A percentile compares a stretch with the other conserved stretches of the same genome.
phyloP scores from a whole-genome alignment of 2,329 filamentous ascomycete species.

The Knoxdaviesia capensis region DNA sequence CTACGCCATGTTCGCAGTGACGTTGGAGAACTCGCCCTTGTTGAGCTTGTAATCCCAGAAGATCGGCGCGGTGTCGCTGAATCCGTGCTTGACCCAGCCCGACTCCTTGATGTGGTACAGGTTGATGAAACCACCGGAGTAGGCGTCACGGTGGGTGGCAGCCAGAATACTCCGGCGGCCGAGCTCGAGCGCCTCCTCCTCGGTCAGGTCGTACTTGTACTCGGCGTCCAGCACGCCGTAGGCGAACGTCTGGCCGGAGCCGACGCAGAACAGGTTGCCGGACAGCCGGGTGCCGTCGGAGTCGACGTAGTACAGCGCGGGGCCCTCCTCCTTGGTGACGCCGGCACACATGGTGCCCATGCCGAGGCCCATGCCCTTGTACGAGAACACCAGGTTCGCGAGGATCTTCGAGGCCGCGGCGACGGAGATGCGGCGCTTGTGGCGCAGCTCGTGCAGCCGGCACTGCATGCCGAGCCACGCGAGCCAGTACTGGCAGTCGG shows the following conservation, averaged over 20 bases:
- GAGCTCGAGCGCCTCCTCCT: slow-evolving; percentile 77
- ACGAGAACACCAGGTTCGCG: slow-evolving; percentile 91
- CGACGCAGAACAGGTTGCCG: slow-evolving; percentile 95
- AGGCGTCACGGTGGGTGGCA: slow-evolving; percentile 94
- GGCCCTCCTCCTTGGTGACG: slow-evolving; percentile 86
- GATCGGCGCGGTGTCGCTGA: slow-evolving; percentile 94
- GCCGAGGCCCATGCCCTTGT: slow-evolving; percentile 96
- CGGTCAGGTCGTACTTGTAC: slow-evolving; percentile 75
- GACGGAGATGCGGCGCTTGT: slow-evolving; percentile 97
- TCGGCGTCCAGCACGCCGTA: slow-evolving; percentile 95
- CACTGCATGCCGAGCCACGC: slow-evolving; percentile 98
- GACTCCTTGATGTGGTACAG: slow-evolving; percentile 98
- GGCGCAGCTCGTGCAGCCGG: slow-evolving; percentile 93
- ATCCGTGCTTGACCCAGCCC: slow-evolving; percentile 97
- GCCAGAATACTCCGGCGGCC: slow-evolving; percentile 85
- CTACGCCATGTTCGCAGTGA: slow-evolving; percentile 56
- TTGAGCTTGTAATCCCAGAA: slow-evolving; percentile 99
- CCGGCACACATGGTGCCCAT: slow-evolving; percentile 99
- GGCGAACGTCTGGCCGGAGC: slow-evolving; percentile 94
- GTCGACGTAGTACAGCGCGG: slow-evolving; percentile 97
- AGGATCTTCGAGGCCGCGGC: slow-evolving; percentile 96
- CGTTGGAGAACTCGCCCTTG: slow-evolving; percentile 96
- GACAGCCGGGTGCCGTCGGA: slow-evolving; percentile 82
- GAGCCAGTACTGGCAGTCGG: slow-evolving; percentile 99
- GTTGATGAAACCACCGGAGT: slow-evolving; percentile 96